phyloP scores from a whole-genome alignment of 768 basidiomycete genomes.

The Podaxis sp. region DNA sequence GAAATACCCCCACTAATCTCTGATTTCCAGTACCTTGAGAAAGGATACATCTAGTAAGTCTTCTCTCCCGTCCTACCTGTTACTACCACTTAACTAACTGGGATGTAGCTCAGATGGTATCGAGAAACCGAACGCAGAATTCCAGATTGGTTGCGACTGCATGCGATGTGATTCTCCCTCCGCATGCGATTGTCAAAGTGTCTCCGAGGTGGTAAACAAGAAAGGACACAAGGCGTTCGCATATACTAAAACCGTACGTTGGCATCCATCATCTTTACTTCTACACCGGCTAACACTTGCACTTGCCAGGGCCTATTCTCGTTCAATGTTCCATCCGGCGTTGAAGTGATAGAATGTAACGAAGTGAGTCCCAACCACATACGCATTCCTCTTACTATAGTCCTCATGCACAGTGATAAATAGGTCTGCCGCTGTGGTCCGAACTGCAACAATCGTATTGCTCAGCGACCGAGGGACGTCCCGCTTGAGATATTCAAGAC shows the following conservation, averaged over 20 bases:
- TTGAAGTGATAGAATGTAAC: slow-evolving; percentile 68
- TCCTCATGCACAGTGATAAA: neutral
- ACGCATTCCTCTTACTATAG: neutral
- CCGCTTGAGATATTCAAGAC: slow-evolving; percentile 72
- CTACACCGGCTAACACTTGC: neutral
- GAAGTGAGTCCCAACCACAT: slow-evolving; percentile 33
- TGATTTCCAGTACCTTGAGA: slow-evolving; percentile 54
- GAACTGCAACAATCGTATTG: slow-evolving; percentile 59
- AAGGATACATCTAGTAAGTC: slow-evolving; percentile 48
- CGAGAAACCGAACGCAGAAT: slow-evolving; percentile 22
- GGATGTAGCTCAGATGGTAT: slow-evolving; percentile 17
- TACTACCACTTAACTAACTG: slow-evolving; percentile 19
- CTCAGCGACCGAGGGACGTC: slow-evolving; percentile 55
- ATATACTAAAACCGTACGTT: slow-evolving; percentile 40
- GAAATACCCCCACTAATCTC: slow-evolving; percentile 41
- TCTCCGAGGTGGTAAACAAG: slow-evolving; percentile 37
- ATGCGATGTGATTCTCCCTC: slow-evolving; percentile 30
- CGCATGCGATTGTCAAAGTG: slow-evolving; percentile 49
- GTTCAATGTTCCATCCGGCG: slow-evolving; percentile 40
- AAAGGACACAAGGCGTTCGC: slow-evolving; percentile 33
- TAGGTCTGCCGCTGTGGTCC: slow-evolving; percentile 46
- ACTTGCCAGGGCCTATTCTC: slow-evolving; percentile 46
- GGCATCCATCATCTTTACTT: neutral
- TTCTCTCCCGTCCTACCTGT: neutral
- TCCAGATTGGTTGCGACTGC: slow-evolving; percentile 48